Evolutionary conservation across 1,139 yeast genomes (phyloP), one percentile per base, ranked within the genome.

Genomic region (Hyphopichia khmerensis): DNA sequence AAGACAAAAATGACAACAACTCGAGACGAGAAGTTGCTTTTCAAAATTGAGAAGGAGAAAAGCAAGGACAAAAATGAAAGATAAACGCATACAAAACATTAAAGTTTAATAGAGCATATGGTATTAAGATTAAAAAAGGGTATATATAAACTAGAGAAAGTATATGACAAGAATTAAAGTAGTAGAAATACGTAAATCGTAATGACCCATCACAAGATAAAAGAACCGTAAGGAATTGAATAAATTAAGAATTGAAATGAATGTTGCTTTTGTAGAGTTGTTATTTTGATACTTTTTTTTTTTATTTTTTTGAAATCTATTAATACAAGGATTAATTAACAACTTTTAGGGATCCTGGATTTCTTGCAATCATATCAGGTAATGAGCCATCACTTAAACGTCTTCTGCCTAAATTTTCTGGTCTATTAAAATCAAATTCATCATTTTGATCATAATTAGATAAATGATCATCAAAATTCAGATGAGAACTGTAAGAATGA

Each of bases 311-410:
- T n/a, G n/a, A n/a, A n/a, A n/a, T n/a, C n/a, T n/a, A n/a, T n/a
- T n/a, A n/a, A n/a, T n/a, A n/a, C n/a, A n/a, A n/a, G n/a, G n/a
- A n/a, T 21, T 66, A 67, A 54, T 73, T 73, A 19, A 73, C 77
- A 45, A 73, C 79, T 56, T 73, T 72, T 43, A 73, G 61, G 13
- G 75, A 67, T 16, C 77, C 74, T 4, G 73, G 73, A 40, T 67
- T 66, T 43, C 75, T 59, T n/a, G 73, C 68, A 43, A 67, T 67
- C 77, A 73, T 72, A 59, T 84, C 89, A 0, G 89, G 90, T 48
- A 84, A 65, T n/a, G 87, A 81, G 8, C 87, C 85, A 49, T 83
- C 79, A 57, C 88, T 82, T 50, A 84, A 75, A 48, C 87, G 69
- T 52, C 76, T 70, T 64, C 66, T 74, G 49, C 79, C 69, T 53